A percentile compares a stretch with the other conserved stretches of the same genome.
Conservation (phyloP, 306 rosid species). For the Calophaca sinica region DNA sequence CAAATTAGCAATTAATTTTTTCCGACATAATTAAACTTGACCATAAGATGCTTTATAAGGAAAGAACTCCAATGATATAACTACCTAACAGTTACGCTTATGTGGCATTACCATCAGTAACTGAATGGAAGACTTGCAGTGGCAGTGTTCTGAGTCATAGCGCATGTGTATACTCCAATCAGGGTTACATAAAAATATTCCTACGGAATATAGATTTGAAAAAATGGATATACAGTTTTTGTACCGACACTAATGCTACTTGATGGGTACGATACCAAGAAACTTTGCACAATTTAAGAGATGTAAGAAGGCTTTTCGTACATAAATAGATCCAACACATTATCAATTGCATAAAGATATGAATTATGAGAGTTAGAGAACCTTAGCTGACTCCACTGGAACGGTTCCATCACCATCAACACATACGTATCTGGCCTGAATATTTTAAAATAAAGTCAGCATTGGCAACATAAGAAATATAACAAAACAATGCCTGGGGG, state of each 20-base stretch:
- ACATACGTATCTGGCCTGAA: conserved; percentile 73
- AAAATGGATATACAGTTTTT: background rate
- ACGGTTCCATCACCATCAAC: conserved; percentile 99
- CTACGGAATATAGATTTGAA: no score
- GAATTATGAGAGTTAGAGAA: conserved; percentile 46
- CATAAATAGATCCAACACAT: conserved; percentile 24
- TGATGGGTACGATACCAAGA: background rate
- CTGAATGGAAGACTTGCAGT: no score
- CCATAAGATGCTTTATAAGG: no score
- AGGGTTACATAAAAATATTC: no score
- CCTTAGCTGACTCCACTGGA: conserved; percentile 93
- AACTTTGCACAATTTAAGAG: background rate
- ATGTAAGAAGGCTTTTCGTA: background rate
- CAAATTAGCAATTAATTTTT: no score
- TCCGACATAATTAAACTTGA: no score
- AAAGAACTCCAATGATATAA: no score
- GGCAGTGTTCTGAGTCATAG: no score
- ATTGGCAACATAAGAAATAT: background rate
- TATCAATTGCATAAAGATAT: conserved; percentile 28
- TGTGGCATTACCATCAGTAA: no score
- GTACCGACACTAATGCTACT: background rate
- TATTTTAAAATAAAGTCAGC: conserved; percentile 30
- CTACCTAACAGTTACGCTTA: no score
- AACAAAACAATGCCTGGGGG: background rate
- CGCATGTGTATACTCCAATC: no score